Evolutionary conservation across 164 flowering plant species (phyloP), one percentile per base, ranked within the genome.

Genomic region (Hamamelis virginiana): DNA sequence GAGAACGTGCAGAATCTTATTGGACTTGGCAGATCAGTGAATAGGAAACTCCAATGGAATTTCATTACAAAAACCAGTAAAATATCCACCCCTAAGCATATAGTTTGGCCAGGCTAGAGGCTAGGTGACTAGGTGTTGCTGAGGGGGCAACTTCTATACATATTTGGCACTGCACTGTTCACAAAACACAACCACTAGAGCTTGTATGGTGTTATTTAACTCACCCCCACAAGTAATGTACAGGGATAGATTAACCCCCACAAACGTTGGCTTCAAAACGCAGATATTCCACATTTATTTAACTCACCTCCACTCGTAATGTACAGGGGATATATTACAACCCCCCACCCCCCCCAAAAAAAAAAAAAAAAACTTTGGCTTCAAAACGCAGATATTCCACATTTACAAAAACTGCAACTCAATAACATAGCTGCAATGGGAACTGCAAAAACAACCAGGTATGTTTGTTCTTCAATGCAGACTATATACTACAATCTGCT

Each of bases 281-380:
- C n/a, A 15, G 53, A n/a, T 50, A 12, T 15, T 50, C 41, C 41
- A 33, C 41, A 33, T 21, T 18, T 38, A 62, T 46, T 27, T 55
- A 41, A 19, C 73, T 62, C 66, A 23, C 62, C 50, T 45, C 52
- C 26, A 23, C 9, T 16, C 19, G 58, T 9, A 59, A 50, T 48
- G 28, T 48, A 69, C 72, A 60, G 12, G 66, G 60, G 59, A 69
- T 48, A 18, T n/a, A 33, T 53, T n/a, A 15, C 11, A 19, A 45
- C 16, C 11, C 25, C n/a, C n/a, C n/a, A n/a, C n/a, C n/a, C n/a
- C n/a, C n/a, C n/a, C n/a, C n/a, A n/a, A n/a, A n/a, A n/a, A n/a
- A n/a, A n/a, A n/a, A n/a, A n/a, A n/a, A n/a, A n/a, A n/a, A 62
- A 15, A 5, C n/a, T 15, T 50, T n/a, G n/a, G 18, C n/a, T 18